These are phyloP conservation scores for Apiospora sp. DNA, from an alignment of 2,329 filamentous ascomycete genomes.

Conservation along the genomic window DNA sequence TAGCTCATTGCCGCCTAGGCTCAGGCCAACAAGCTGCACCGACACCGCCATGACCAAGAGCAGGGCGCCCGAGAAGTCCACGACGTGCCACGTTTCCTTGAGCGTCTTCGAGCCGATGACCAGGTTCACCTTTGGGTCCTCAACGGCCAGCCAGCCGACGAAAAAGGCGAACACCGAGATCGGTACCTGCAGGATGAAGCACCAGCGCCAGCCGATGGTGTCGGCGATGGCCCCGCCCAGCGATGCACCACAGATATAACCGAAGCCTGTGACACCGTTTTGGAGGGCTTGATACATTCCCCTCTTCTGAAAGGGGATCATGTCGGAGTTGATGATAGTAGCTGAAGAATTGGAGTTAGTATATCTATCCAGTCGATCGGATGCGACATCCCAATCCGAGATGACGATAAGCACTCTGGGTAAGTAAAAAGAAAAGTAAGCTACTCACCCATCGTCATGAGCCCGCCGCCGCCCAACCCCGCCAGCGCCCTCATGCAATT, in stretches of 20 bases:
- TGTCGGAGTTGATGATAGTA: slow-evolving; percentile 68
- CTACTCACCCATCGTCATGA: slow-evolving; percentile 71
- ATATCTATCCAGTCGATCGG: neutral
- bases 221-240: slow-evolving; percentile 69
- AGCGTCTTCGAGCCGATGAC: slow-evolving; percentile 24
- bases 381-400: neutral
- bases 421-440: neutral
- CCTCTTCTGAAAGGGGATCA: slow-evolving; percentile 63
- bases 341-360: slow-evolving; percentile 40
- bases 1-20: slow-evolving; percentile 63
- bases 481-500: slow-evolving; percentile 72
- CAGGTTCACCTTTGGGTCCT: slow-evolving; percentile 50
- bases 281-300: slow-evolving; percentile 69
- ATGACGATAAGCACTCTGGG: slow-evolving; percentile 28
- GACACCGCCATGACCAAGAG: slow-evolving; percentile 67
- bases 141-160: slow-evolving; percentile 61
- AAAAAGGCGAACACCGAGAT: slow-evolving; percentile 62
- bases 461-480: slow-evolving; percentile 73
- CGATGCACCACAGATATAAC: slow-evolving; percentile 68
- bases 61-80: slow-evolving; percentile 66
- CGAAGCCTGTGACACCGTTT: slow-evolving; percentile 68
- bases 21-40: slow-evolving; percentile 62
- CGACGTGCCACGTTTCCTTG: slow-evolving; percentile 55
- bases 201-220: slow-evolving; percentile 72
- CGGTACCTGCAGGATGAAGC: slow-evolving; percentile 69